Conservation (phyloP, 2,329 filamentous ascomycete genomes). For the Knoxdaviesia capensis region DNA sequence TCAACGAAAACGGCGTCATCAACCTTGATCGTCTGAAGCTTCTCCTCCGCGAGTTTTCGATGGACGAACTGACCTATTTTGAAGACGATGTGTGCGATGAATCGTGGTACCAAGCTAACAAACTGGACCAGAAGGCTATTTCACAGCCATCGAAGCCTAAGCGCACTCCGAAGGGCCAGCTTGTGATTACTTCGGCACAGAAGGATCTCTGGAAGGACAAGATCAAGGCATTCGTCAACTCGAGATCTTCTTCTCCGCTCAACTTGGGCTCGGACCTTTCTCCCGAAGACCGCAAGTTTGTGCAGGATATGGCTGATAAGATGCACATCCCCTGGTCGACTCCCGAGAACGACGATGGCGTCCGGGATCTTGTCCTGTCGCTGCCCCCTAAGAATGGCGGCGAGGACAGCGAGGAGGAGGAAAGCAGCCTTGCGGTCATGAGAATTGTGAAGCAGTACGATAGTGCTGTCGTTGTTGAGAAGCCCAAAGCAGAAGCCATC, state of each 20-base stretch:
- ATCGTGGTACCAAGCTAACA: slow-evolving; percentile 81
- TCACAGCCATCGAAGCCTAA: slow-evolving; percentile 12
- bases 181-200: slow-evolving; percentile 62
- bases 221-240: slow-evolving; percentile 66
- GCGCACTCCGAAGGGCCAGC: slow-evolving; percentile 34
- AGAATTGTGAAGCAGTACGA: slow-evolving; percentile 83
- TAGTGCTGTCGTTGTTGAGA: slow-evolving; percentile 66
- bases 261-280: slow-evolving; percentile 56
- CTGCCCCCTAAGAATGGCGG: slow-evolving; percentile 26
- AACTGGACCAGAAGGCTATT: slow-evolving; percentile 17
- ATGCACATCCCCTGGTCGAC: slow-evolving; percentile 38
- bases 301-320: slow-evolving; percentile 60
- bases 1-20: slow-evolving; percentile 88
- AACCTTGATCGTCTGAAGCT: slow-evolving; percentile 62
- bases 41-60: slow-evolving; percentile 65
- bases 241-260: slow-evolving; percentile 41
- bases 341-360: slow-evolving; percentile 32
- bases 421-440: slow-evolving; percentile 68
- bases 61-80: slow-evolving; percentile 84
- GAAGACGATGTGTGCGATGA: slow-evolving; percentile 77
- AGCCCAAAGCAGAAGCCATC: slow-evolving; percentile 57
- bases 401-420: slow-evolving; percentile 48
- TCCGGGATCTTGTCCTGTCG: slow-evolving; percentile 28
- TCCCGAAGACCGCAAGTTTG: slow-evolving; percentile 79
- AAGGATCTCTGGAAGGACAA: slow-evolving; percentile 61